A percentile compares a stretch with the other conserved stretches of the same genome.
Conservation (phyloP, 2,329 filamentous ascomycete species). For the Xylariaceae sp. region DNA sequence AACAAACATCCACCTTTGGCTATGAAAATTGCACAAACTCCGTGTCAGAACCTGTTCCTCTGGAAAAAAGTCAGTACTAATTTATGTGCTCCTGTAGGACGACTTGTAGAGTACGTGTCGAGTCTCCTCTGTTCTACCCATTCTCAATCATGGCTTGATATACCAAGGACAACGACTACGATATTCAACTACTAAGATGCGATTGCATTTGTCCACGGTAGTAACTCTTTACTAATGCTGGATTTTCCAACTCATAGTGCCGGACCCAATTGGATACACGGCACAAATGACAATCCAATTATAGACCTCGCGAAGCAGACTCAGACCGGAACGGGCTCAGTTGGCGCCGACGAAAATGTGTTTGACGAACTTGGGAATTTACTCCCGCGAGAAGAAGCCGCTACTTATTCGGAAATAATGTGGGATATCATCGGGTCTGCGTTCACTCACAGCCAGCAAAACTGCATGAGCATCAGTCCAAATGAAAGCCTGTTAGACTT, state of each 20-base stretch:
- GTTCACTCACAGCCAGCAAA: slow-evolving; percentile 61
- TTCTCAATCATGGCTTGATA: not conserved
- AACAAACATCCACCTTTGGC: no score
- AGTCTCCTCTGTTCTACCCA: not conserved
- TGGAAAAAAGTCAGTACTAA: no score
- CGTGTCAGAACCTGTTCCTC: no score
- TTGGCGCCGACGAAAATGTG: slow-evolving; percentile 51
- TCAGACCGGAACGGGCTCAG: slow-evolving; percentile 43
- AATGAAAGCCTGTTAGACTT: slow-evolving; percentile 51
- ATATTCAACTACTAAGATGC: no score
- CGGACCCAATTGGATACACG: slow-evolving; percentile 80
- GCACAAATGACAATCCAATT: slow-evolving; percentile 67
- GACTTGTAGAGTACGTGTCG: slow-evolving; percentile 41
- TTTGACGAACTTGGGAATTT: slow-evolving; percentile 54
- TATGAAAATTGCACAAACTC: no score
- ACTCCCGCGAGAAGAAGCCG: slow-evolving; percentile 44
- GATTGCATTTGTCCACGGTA: no score
- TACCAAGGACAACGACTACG: no score
- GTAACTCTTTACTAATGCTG: no score
- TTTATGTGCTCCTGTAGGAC: slow-evolving; percentile 20
- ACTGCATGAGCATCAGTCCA: slow-evolving; percentile 44
- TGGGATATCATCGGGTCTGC: slow-evolving; percentile 67
- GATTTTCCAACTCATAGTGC: slow-evolving; percentile 22
- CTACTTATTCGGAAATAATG: slow-evolving; percentile 49
- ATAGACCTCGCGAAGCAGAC: slow-evolving; percentile 62